phyloP scores from a whole-genome alignment of 2,329 filamentous ascomycete species.

The Aspergillus sp. region DNA sequence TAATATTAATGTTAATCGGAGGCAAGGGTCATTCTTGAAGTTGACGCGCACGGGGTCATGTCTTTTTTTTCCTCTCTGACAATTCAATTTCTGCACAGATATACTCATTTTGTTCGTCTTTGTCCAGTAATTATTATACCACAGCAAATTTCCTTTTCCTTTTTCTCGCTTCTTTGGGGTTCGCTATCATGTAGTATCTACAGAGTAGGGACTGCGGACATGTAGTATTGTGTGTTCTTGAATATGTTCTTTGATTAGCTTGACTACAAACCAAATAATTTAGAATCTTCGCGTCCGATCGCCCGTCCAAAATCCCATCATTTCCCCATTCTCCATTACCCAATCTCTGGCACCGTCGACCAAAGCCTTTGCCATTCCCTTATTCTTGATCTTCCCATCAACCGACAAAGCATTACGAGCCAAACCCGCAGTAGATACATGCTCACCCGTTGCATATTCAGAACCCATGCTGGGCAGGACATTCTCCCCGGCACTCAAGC shows the following conservation, averaged over 20 bases:
- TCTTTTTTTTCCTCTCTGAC: conserved; percentile 6
- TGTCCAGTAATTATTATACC: conserved; percentile 11
- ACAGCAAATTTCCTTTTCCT: conserved; percentile 1
- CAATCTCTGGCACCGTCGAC: conserved; percentile 55
- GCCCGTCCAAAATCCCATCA: conserved; percentile 57
- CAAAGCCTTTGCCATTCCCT: conserved; percentile 57
- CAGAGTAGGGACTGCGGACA: neutral
- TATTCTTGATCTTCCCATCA: conserved; percentile 43
- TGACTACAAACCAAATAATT: conserved; percentile 1
- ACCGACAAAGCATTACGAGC: conserved; percentile 17
- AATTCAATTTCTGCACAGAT: neutral
- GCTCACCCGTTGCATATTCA: conserved; percentile 57
- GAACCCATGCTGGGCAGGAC: conserved; percentile 87
- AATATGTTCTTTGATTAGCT: neutral
- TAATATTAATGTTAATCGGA: conserved; percentile 33
- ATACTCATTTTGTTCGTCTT: conserved; percentile 1
- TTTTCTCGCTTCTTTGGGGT: conserved; percentile 1
- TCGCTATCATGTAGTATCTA: too few species aligned
- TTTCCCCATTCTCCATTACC: conserved; percentile 55
- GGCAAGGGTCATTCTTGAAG: conserved; percentile 9
- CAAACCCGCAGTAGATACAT: conserved; percentile 16
- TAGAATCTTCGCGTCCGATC: conserved; percentile 47
- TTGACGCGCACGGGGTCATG: conserved; percentile 1
- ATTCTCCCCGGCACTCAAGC: conserved; percentile 87
- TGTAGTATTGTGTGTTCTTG: neutral